phyloP scores from a whole-genome alignment of 805 yeast genomes.

The Ogataea corticis region DNA sequence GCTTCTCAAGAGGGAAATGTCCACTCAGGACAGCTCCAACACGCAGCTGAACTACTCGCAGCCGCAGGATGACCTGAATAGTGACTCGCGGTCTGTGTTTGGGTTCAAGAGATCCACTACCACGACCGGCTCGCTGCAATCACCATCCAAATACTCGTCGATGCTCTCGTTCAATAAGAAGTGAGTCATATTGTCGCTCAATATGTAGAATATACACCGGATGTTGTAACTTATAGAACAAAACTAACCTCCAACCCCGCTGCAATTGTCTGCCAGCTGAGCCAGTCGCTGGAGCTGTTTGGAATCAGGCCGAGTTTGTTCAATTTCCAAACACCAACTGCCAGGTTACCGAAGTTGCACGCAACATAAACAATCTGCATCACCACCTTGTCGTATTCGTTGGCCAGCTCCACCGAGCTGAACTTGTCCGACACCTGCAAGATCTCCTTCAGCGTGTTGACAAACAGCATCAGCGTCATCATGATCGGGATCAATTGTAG shows the following conservation, averaged over 20 bases:
- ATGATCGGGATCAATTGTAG: constrained; percentile 88
- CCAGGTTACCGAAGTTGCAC: constrained; percentile 56
- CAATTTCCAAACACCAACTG: constrained; percentile 81
- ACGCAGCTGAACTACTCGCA: constrained; percentile 5
- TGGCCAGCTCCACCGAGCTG: constrained; percentile 26
- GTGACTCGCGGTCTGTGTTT: constrained; percentile 26
- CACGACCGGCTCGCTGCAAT: constrained; percentile 13
- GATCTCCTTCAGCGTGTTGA: constrained; percentile 76
- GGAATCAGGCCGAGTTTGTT: constrained; percentile 90
- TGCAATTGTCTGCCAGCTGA: constrained; percentile 70
- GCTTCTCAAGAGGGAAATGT: constrained; percentile 20
- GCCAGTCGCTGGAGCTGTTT: constrained; percentile 85
- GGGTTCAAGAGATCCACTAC: constrained; percentile 26
- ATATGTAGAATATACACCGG: constrained; percentile 1
- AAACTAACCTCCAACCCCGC: constrained; percentile 31
- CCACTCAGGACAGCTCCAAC: constrained; percentile 7
- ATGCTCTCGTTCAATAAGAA: constrained; percentile 24
- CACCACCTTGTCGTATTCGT: constrained; percentile 23
- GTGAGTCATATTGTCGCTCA: not conserved
- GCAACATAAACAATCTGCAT: constrained; percentile 30
- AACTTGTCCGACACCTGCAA: constrained; percentile 58
- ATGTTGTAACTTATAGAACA: constrained; percentile 13
- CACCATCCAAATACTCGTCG: constrained; percentile 22
- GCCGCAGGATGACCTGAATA: constrained; percentile 12
- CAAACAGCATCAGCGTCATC: constrained; percentile 82